Conservation (phyloP, 805 yeast genomes). For the Cyberlindnera xishuangbannaensis region DNA sequence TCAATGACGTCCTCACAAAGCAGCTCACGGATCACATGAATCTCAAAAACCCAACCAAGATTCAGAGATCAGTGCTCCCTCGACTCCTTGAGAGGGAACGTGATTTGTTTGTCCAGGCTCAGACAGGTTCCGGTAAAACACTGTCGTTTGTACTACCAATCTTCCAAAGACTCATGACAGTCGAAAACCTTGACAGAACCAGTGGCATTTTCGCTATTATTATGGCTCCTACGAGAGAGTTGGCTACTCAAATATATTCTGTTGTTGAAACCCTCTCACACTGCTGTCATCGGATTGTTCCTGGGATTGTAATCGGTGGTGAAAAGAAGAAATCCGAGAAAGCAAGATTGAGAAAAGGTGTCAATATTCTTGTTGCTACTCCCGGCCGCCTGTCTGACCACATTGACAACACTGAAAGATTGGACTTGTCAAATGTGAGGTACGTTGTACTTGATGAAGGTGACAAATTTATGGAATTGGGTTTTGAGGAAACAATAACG, state of each 20-base stretch:
- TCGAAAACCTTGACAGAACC: constrained; percentile 44
- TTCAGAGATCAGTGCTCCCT: constrained; percentile 81
- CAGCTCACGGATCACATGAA: constrained; percentile 53
- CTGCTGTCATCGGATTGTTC: constrained; percentile 84
- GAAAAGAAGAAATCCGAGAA: constrained; percentile 96
- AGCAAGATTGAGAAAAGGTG: constrained; percentile 93
- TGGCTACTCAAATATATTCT: constrained; percentile 83
- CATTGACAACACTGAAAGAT: constrained; percentile 76
- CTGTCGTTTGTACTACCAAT: constrained; percentile 83
- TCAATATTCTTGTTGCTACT: constrained; percentile 91
- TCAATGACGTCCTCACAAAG: constrained; percentile 44
- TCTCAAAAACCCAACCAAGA: constrained; percentile 70
- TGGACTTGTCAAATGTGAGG: constrained; percentile 68
- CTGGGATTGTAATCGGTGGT: constrained; percentile 96
- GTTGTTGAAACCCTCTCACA: constrained; percentile 70
- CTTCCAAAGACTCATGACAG: constrained; percentile 60
- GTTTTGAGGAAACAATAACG: constrained; percentile 89
- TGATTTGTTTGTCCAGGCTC: constrained; percentile 90
- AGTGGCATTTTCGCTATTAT: constrained; percentile 87
- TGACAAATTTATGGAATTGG: constrained; percentile 90
- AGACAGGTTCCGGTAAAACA: constrained; percentile 98
- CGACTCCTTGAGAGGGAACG: constrained; percentile 35
- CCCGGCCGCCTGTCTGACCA: constrained; percentile 97
- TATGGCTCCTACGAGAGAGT: constrained; percentile 90
- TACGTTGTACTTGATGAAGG: constrained; percentile 96